Base-by-base conservation (phyloP, 768 basidiomycete species). In the Pholiota microspora region DNA sequence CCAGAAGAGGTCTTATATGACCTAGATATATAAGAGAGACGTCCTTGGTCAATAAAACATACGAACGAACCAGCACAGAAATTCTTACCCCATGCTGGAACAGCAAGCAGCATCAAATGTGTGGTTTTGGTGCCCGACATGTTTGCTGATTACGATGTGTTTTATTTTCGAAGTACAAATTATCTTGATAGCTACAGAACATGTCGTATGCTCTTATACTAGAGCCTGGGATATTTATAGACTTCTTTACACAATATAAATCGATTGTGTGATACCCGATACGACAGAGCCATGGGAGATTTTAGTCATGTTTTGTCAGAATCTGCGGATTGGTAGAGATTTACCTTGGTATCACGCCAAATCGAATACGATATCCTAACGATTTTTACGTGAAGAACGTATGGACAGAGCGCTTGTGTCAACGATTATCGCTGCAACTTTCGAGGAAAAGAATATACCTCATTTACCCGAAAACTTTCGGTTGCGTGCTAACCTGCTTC, bases 1-100 rank as follows among this genome's bases (percentile, higher is more conserved):
- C 48, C 23, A 42, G 48, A 28, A 59, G 42, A 5, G 59, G 55
- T 21, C 55, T 21, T 16, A 54, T 27, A 25, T 59, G 59, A 7
- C 59, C 59, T 59, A 21, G 16, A 35, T 9, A 18, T 32, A 15
- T 15, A 44, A 25, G 24, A 27, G 1, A 31, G 10, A 8, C 10
- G 12, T 31, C 12, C 29, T 31, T 42, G n/a, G 16, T 23, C 3
- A 9, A 9, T 23, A 8, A 42, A 23, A 18, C 10, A 10, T n/a
- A 16, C 7, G 16, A n/a, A n/a, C n/a, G n/a, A n/a, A n/a, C n/a
- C n/a, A n/a, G n/a, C n/a, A n/a, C 21, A 3, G 21, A 42, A 42
- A 24, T 6, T 23, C 21, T 21, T 42, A 42, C 40, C 40, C 40
- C 40, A 42, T 7, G 53, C 35, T 16, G 48, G 15, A 25, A 23